phyloP scores from a whole-genome alignment of 306 rosid genomes.

The Elaeagnus macrophylla region DNA sequence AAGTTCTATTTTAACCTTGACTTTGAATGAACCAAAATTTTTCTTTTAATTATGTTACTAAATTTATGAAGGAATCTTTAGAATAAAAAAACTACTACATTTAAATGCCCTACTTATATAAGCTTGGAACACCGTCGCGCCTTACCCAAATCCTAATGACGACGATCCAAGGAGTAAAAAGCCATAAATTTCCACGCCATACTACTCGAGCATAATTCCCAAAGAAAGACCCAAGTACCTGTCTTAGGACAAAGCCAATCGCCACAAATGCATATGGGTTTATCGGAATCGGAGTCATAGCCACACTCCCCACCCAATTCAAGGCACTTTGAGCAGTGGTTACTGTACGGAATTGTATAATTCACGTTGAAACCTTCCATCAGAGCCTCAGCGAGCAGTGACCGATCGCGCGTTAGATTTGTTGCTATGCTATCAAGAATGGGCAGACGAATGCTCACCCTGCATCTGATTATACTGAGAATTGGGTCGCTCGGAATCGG shows the following conservation, averaged over 20 bases:
- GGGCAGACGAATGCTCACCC: conserved; percentile 19
- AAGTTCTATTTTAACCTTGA: too few species aligned
- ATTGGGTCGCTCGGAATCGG: conserved; percentile 40
- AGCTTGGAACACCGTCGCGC: too few species aligned
- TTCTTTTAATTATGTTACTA: too few species aligned
- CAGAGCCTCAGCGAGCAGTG: conserved; percentile 36
- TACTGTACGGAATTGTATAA: conserved; percentile 20
- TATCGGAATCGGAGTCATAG: conserved; percentile 26
- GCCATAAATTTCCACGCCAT: too few species aligned
- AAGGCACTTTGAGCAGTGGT: conserved; percentile 29
- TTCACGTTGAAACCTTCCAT: conserved; percentile 48
- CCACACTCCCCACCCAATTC: conserved; percentile 33
- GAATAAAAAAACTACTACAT: too few species aligned
- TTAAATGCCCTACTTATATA: too few species aligned
- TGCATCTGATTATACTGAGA: conserved; percentile 18
- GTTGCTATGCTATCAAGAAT: conserved; percentile 26
- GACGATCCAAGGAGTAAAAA: too few species aligned
- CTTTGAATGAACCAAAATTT: too few species aligned
- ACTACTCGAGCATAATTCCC: too few species aligned
- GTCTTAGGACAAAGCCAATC: conserved; percentile 31
- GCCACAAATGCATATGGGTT: conserved; percentile 47
- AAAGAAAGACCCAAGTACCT: conserved; percentile 31
- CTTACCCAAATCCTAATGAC: too few species aligned
- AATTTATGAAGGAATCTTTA: too few species aligned
- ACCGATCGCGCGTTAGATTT: conserved; percentile 15